Evolutionary conservation across 306 rosid species (phyloP).

Genomic region (Castanea mollissima): DNA sequence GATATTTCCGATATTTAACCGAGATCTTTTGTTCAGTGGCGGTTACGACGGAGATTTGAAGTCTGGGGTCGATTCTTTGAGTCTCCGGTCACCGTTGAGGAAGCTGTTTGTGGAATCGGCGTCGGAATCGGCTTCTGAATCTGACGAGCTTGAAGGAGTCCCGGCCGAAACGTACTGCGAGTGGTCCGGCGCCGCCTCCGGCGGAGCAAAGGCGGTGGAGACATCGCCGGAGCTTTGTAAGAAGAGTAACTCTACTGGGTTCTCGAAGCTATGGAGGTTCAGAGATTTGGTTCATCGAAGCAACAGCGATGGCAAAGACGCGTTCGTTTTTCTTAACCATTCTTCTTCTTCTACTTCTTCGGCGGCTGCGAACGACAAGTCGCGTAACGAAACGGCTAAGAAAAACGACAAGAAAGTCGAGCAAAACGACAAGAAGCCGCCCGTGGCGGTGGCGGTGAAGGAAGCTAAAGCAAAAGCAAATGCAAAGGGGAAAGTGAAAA

Average conservation of each 20-base stretch:
- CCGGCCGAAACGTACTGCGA: conserved; percentile 59
- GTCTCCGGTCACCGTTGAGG: conserved; percentile 43
- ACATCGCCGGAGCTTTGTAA: conserved; percentile 34
- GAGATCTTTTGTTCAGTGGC: conserved; percentile 44
- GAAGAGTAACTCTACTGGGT: conserved; percentile 86
- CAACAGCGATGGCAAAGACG: conserved; percentile 82
- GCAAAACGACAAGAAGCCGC: no score
- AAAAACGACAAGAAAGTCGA: neutral
- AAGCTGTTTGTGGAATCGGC: conserved; percentile 48
- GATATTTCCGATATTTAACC: conserved; percentile 58
- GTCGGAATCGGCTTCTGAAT: conserved; percentile 22
- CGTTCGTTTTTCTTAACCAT: conserved; percentile 57
- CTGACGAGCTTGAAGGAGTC: conserved; percentile 23
- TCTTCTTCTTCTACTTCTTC: neutral
- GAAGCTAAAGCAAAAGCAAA: neutral
- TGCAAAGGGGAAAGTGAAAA: conserved; percentile 6
- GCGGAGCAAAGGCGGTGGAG: conserved; percentile 29
- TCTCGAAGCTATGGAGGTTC: conserved; percentile 70
- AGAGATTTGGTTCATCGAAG: conserved; percentile 61
- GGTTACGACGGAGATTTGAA: conserved; percentile 18
- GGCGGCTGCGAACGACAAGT: neutral
- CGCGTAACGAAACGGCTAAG: neutral
- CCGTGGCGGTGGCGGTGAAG: neutral
- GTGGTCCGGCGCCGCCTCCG: conserved; percentile 47
- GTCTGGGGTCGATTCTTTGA: neutral